These are phyloP conservation scores for Auricularia auricula-judae DNA, from an alignment of 768 basidiomycete species.

Conservation along the genomic window DNA sequence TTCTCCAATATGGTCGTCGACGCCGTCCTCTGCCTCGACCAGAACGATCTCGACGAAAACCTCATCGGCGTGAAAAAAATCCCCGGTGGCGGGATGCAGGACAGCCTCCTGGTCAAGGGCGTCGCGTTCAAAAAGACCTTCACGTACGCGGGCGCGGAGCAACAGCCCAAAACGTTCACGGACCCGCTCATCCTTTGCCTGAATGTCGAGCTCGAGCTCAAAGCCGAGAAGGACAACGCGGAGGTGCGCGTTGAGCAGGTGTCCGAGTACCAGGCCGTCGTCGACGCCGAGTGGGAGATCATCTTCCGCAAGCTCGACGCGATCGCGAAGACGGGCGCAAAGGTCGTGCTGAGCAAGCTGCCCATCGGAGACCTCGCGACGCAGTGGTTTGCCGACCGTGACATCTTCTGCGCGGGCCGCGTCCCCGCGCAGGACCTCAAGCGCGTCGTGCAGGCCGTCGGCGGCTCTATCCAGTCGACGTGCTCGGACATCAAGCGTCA, in stretches of 20 bases:
- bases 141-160: constrained; percentile 97
- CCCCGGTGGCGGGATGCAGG: constrained; percentile 94
- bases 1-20: constrained; percentile 99
- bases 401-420: constrained; percentile 98
- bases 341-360: constrained; percentile 93
- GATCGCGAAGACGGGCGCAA: constrained; percentile 92
- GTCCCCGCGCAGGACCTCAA: constrained; percentile 84
- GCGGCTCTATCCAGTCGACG: constrained; percentile 90
- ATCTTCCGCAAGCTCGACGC: constrained; percentile 96
- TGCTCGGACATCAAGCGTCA: constrained; percentile 85
- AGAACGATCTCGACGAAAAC: constrained; percentile 86
- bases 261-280: constrained; percentile 97
- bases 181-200: constrained; percentile 85
- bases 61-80: constrained; percentile 98
- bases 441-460: constrained; percentile 90
- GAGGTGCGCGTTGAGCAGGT: constrained; percentile 96
- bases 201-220: constrained; percentile 96
- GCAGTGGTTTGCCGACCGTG: constrained; percentile 97
- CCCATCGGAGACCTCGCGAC: constrained; percentile 98
- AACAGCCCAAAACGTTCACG: constrained; percentile 89
- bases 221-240: constrained; percentile 98
- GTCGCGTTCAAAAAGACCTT: constrained; percentile 99
- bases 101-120: constrained; percentile 78
- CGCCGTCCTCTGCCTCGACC: constrained; percentile 86
- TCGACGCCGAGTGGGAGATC: constrained; percentile 99